A percentile compares a stretch with the other conserved stretches of the same genome.
Conservation (phyloP, 2,329 filamentous ascomycete species). For the Sporothrix brunneoviolacea region DNA sequence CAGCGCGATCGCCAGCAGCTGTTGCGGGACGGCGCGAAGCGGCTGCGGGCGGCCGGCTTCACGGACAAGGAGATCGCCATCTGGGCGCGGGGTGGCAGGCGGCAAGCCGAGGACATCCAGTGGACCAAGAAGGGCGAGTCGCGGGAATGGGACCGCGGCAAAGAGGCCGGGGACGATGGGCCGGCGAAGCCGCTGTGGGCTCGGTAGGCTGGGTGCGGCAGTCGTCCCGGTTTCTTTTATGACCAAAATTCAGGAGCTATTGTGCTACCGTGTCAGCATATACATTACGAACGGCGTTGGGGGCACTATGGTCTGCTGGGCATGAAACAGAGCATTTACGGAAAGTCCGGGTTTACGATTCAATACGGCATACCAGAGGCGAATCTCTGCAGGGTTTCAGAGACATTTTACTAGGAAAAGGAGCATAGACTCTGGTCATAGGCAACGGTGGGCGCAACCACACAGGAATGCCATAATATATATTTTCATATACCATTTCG, state of each 20-base stretch:
- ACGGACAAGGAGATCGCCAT: conserved; percentile 63
- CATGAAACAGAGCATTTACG: too few relatives aligned
- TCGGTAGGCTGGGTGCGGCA: background rate
- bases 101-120: conserved; percentile 57
- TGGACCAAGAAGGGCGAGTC: conserved; percentile 66
- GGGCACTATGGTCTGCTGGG: background rate
- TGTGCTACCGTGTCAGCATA: too few relatives aligned
- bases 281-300: too few relatives aligned
- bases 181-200: conserved; percentile 17
- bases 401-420: too few relatives aligned
- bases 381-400: too few relatives aligned
- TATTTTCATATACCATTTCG: too few relatives aligned
- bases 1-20: conserved; percentile 66
- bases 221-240: background rate
- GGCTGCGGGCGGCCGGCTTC: conserved; percentile 72
- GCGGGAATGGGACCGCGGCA: conserved; percentile 55
- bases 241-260: background rate
- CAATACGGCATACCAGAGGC: too few relatives aligned
- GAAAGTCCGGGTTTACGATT: too few relatives aligned
- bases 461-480: too few relatives aligned
- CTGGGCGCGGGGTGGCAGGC: conserved; percentile 60
- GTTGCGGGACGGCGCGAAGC: conserved; percentile 66
- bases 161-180: conserved; percentile 25
- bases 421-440: too few relatives aligned
- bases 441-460: too few relatives aligned